These are phyloP conservation scores for Cryptosporidium sp. DNA, from an alignment of 169 alveolate species.

Conservation along the genomic window DNA sequence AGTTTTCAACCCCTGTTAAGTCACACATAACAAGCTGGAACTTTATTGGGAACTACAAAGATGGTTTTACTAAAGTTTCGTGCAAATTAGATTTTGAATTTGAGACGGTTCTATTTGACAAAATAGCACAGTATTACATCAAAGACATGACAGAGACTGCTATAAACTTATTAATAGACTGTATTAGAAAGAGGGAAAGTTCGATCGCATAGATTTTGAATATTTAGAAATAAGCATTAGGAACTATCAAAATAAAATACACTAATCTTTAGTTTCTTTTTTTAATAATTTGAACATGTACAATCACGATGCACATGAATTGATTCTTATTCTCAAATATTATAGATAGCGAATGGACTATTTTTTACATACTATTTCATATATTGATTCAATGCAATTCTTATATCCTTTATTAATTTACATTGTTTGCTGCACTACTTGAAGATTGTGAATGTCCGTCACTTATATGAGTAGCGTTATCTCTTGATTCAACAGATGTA, in stretches of 20 bases:
- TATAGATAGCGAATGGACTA: not conserved
- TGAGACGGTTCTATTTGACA: too few relatives aligned
- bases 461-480: not conserved
- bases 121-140: not conserved
- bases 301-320: conserved; percentile 1
- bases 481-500: conserved; percentile 39
- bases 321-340: not conserved
- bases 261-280: not conserved
- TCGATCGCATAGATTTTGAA: not conserved
- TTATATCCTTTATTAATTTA: conserved; percentile 2
- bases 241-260: conserved; percentile 31
- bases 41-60: not conserved
- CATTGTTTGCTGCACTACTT: conserved; percentile 46
- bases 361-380: not conserved
- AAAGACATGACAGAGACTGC: not conserved
- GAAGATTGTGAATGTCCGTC: conserved; percentile 16
- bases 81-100: not conserved
- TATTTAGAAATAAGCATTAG: conserved; percentile 27
- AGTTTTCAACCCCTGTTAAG: not conserved
- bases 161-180: not conserved
- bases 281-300: not conserved
- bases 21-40: not conserved
- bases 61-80: not conserved
- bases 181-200: not conserved
- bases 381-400: not conserved